phyloP scores from a whole-genome alignment of 148 eudicot species.

The Rhododendron ovatum region DNA sequence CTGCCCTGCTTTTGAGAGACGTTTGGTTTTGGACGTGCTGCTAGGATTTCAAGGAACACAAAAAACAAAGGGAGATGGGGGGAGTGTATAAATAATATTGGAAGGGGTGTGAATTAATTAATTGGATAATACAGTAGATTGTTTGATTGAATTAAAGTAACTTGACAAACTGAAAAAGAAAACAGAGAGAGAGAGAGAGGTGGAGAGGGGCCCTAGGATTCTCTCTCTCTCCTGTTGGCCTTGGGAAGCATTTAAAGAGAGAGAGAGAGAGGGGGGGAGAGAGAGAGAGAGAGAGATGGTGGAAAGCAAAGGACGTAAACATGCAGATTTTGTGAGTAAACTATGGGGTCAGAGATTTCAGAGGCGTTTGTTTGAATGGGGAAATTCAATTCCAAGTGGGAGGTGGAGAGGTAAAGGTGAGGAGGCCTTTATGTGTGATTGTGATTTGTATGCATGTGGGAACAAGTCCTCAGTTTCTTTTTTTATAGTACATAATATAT shows the following conservation, averaged over 20 bases:
- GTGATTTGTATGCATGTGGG: background rate
- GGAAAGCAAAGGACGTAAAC: slow-evolving; percentile 23
- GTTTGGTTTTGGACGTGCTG: background rate
- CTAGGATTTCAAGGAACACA: background rate
- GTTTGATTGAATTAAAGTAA: slow-evolving; percentile 8
- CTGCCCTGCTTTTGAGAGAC: background rate
- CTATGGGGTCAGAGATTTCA: slow-evolving; percentile 42
- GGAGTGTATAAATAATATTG: slow-evolving; percentile 1
- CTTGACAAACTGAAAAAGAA: slow-evolving; percentile 10
- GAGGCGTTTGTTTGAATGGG: slow-evolving; percentile 24
- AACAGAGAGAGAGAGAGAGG: background rate
- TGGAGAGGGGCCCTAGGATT: slow-evolving; percentile 11
- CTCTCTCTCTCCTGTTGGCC: slow-evolving; percentile 2
- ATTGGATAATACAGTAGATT: background rate
- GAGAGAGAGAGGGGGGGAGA: too few species aligned
- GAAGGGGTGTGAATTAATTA: background rate
- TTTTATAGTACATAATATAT: background rate
- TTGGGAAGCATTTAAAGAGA: slow-evolving; percentile 20
- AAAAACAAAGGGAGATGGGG: slow-evolving; percentile 2
- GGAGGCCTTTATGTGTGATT: background rate
- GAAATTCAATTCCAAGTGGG: slow-evolving; percentile 18
- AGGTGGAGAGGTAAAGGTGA: slow-evolving; percentile 4
- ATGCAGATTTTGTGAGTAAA: slow-evolving; percentile 50
- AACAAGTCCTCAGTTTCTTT: background rate
- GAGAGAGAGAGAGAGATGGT: background rate